Conservation (phyloP, 495 filamentous ascomycete species). For the Penicillium manginii region DNA sequence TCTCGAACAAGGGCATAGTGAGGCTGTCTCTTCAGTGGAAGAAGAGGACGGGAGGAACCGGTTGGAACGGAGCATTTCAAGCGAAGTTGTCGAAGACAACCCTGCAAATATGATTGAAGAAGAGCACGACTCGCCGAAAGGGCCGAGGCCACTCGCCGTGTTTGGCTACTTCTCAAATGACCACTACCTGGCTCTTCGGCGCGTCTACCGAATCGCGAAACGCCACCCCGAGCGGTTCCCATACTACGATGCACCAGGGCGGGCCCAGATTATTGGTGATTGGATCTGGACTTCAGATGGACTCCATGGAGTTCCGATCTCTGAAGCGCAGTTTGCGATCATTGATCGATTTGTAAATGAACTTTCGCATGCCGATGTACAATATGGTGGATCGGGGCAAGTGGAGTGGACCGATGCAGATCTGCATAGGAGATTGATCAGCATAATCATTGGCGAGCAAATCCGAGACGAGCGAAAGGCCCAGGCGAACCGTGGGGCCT, state of each 20-base stretch:
- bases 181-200: constrained; percentile 46
- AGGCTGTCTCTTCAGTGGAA: neutral
- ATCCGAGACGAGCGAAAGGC: constrained; percentile 44
- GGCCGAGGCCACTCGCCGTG: constrained; percentile 31
- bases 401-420: constrained; percentile 53
- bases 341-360: constrained; percentile 50
- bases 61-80: constrained; percentile 12
- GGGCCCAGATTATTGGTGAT: constrained; percentile 48
- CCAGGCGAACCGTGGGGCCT: constrained; percentile 28
- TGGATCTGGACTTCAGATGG: constrained; percentile 53
- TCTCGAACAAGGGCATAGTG: neutral
- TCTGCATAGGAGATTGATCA: constrained; percentile 49
- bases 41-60: constrained; percentile 7
- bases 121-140: constrained; percentile 16
- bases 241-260: constrained; percentile 41
- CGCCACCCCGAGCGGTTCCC: constrained; percentile 42
- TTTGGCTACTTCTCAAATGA: constrained; percentile 52
- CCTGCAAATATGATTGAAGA: constrained; percentile 12
- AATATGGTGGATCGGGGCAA: constrained; percentile 44
- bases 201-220: constrained; percentile 47
- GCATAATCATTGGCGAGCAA: constrained; percentile 53
- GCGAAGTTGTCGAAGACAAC: constrained; percentile 12
- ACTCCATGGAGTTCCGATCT: constrained; percentile 47
- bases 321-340: constrained; percentile 50
- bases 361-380: constrained; percentile 40